Evolutionary conservation across 2,329 filamentous ascomycete genomes (phyloP), one percentile per base, ranked within the genome.

Genomic region (Fusarium nurragi): DNA sequence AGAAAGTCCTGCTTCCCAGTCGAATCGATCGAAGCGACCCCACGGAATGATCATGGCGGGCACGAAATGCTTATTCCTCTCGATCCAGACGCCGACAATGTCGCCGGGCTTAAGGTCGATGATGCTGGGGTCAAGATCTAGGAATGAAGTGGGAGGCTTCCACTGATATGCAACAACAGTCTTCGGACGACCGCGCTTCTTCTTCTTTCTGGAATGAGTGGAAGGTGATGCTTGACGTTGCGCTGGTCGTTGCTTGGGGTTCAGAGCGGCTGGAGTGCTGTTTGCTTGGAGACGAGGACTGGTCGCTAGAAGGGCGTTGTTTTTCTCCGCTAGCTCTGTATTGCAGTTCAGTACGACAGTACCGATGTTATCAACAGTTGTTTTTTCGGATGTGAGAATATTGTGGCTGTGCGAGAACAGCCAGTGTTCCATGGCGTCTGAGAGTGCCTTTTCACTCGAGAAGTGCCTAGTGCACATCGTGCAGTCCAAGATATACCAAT

Each of bases 401-500:
- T n/a, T n/a, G n/a, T n/a, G n/a, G n/a, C n/a, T n/a, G n/a, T n/a
- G n/a, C n/a, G n/a, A n/a, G n/a, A n/a, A n/a, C n/a, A n/a, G n/a
- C n/a, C n/a, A n/a, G n/a, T n/a, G n/a, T n/a, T n/a, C n/a, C n/a
- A n/a, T 26, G 21, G 50, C 50, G 2, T 47, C 32, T 26, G 23
- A 18, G 13, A 53, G 14, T 10, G 21, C 47, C 5, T 19, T 25
- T 2, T 6, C 12, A 1, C 32, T 16, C 7, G 13, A 19, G 16
- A 53, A 53, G 9, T 32, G 10, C 14, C 18, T 19, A 13, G 21
- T 12, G 19, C 47, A 43, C 7, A 23, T 30, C 4, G 19, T 45
- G 6, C 48, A 51, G 10, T 51, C 48, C 21, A 51, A 13, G 22
- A 51, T 46, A 32, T 45, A 51, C 48, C 48, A 51, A 6, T 34